A percentile compares a stretch with the other conserved stretches of the same genome.
Evolutionary conservation across 108 stramenopile genomes (phyloP).

Genomic region (Epipyxis sp.): DNA sequence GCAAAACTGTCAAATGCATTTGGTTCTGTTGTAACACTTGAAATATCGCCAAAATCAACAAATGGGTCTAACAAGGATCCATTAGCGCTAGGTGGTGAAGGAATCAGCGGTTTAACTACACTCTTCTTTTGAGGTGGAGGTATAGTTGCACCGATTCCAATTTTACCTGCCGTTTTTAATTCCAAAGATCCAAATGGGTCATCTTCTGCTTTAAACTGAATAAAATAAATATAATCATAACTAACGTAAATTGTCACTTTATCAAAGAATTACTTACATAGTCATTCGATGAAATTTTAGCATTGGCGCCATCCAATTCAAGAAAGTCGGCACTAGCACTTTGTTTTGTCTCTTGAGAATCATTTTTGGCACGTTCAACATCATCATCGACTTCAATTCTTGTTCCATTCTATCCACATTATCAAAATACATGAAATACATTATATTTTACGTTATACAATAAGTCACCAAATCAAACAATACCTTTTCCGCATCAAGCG

Average conservation of each 20-base stretch:
- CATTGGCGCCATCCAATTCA: neutral
- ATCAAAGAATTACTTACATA: neutral
- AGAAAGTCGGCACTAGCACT: neutral
- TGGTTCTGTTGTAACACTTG: neutral
- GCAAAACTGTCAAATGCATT: neutral
- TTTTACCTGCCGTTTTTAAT: neutral
- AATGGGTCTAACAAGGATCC: neutral
- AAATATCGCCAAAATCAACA: neutral
- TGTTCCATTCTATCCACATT: neutral
- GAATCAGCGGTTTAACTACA: neutral
- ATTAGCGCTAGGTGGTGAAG: neutral
- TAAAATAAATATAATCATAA: neutral
- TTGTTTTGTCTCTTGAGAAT: neutral
- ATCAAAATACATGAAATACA: neutral
- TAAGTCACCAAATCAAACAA: neutral
- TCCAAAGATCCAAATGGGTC: neutral
- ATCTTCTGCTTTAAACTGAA: neutral
- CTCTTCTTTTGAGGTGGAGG: neutral
- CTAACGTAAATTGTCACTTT: neutral
- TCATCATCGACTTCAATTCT: conserved; percentile 2
- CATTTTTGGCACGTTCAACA: neutral
- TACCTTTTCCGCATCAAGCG: conserved; percentile 34
- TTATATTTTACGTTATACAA: neutral
- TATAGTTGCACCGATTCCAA: neutral
- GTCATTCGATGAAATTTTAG: neutral